phyloP scores from a whole-genome alignment of 2,329 filamentous ascomycete genomes.

The Colletotrichum melonis region DNA sequence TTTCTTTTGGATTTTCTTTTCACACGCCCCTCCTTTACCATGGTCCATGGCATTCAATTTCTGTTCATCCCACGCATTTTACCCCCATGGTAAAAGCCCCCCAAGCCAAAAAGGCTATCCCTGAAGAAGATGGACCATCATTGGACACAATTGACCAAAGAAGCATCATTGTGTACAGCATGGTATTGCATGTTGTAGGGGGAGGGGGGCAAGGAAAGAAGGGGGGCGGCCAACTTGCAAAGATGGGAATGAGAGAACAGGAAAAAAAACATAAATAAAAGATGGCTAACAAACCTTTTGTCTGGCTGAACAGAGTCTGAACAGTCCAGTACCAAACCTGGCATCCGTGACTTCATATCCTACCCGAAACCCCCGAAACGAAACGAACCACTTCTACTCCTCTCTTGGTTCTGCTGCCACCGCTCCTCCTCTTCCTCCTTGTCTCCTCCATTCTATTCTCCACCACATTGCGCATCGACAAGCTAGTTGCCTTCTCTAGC shows the following conservation, averaged over 20 bases:
- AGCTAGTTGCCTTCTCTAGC: conserved; percentile 19
- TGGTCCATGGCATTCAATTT: background rate
- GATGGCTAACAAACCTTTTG: conserved; percentile 34
- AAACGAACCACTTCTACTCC: conserved; percentile 34
- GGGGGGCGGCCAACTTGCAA: conserved; percentile 12
- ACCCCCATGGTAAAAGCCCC: conserved; percentile 14
- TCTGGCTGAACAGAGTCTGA: conserved; percentile 1
- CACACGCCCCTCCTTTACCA: conserved; percentile 16
- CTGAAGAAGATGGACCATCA: conserved; percentile 25
- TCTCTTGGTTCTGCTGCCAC: conserved; percentile 20
- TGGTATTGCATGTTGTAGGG: conserved; percentile 31
- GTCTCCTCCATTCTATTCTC: conserved; percentile 27
- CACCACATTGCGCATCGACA: conserved; percentile 19
- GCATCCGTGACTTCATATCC: conserved; percentile 32
- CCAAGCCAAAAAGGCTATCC: conserved; percentile 15
- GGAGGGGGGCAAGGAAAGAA: conserved; percentile 8
- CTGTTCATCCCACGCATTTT: conserved; percentile 26
- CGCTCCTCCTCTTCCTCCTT: conserved; percentile 11
- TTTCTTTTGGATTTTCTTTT: conserved; percentile 5
- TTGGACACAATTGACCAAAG: conserved; percentile 28
- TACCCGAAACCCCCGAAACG: conserved; percentile 20
- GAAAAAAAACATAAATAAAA: conserved; percentile 33
- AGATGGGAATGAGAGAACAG: background rate
- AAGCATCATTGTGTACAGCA: conserved; percentile 27
- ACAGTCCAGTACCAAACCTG: background rate